Conservation (phyloP, 179 eudicot genomes). For the Beta macrorhiza region DNA sequence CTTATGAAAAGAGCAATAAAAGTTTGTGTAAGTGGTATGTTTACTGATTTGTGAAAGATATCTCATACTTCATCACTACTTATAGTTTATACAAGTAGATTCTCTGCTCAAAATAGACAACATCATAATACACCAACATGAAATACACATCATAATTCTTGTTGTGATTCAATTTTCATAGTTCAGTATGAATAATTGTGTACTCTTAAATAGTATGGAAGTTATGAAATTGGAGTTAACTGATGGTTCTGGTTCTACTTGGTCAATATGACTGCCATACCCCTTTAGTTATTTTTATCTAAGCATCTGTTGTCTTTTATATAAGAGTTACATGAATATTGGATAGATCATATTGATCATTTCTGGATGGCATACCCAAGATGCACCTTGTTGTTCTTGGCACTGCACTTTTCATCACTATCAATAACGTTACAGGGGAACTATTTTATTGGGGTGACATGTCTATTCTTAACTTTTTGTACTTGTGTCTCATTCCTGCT, state of each 20-base stretch:
- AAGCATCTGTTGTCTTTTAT: not conserved
- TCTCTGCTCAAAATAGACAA: too few species aligned
- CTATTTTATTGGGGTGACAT: not conserved
- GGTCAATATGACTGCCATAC: not conserved
- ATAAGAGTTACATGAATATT: not conserved
- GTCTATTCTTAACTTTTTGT: not conserved
- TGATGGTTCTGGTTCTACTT: not conserved
- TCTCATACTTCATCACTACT: too few species aligned
- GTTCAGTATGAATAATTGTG: not conserved
- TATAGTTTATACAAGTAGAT: too few species aligned
- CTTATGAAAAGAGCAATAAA: too few species aligned
- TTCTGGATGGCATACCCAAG: not conserved
- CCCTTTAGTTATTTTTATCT: not conserved
- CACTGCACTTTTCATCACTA: not conserved
- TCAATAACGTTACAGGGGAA: not conserved
- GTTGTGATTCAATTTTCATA: conserved; percentile 2
- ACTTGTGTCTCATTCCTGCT: not conserved
- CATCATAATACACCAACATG: too few species aligned
- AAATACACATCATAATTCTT: not conserved
- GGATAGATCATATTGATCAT: not conserved
- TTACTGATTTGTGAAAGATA: too few species aligned
- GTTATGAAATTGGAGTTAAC: not conserved
- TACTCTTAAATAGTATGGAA: not conserved
- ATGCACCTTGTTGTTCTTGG: not conserved
- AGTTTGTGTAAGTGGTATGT: too few species aligned